Evolutionary conservation across 2,329 filamentous ascomycete genomes (phyloP), one percentile per base, ranked within the genome.

Genomic region (Aspergillus hiratsukae): DNA sequence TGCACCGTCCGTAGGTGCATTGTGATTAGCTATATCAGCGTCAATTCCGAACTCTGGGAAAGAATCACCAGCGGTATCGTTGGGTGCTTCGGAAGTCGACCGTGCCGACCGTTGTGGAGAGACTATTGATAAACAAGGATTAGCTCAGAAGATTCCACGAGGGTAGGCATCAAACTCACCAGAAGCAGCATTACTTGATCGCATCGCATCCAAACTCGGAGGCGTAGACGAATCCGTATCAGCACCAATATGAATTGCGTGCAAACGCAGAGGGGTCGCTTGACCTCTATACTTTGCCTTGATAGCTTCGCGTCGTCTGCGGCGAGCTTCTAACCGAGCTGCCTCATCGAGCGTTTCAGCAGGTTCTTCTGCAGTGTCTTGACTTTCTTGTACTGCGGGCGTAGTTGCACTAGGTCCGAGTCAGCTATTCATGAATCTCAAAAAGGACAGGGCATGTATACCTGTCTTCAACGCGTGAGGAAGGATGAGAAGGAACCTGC

Each of bases 291-390:
- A 88, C 77, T 91, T 95, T 71, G 90, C 88, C 69, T 91, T 84
- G 61, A 96, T 88, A 61, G 90, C 90, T 76, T 94, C 90, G 62
- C 92, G 87, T 57, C 89, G 85, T 69, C 88, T 91, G 28, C 91
- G 88, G 54, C 92, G 88, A 66, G 91, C 87, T 72, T 95, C 89
- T 66, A 96, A 89, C 67, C 93, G 82, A 63, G 89, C 87, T 60
- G 88, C 89, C 76, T 95, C 89, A 71, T 95, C 88, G 64, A 91
- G 71, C n/a, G 83, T 80, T 64, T 85, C 80, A 55, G 81, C 77
- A 61, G 83, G 81, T 69, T 76, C 64, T 23, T 23, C 54, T 61
- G 62, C 60, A 70, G 69, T 62, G 69, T 64, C 43, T 45, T 57
- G 43, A 43, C 54, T 28, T 61, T 65, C 48, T 61, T 56, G 40